Conservation (phyloP, 805 yeast species). For the Candida verbasci region DNA sequence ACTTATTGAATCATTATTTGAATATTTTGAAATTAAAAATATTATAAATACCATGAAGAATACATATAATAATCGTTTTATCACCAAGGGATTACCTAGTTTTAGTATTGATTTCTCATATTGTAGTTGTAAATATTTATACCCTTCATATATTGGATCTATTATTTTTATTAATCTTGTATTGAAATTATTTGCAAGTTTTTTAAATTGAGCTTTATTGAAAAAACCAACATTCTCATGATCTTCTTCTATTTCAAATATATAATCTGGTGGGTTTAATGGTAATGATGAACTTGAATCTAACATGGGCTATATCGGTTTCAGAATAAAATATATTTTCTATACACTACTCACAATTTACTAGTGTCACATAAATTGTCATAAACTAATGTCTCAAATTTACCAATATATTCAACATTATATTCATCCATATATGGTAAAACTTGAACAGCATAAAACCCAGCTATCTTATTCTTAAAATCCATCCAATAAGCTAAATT, state of each 20-base stretch:
- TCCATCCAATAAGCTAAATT: constrained; percentile 40
- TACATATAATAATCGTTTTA: constrained; percentile 73
- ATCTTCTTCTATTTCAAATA: constrained; percentile 36
- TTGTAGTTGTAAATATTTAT: constrained; percentile 34
- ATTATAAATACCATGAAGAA: constrained; percentile 55
- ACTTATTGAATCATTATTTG: constrained; percentile 37
- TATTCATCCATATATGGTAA: constrained; percentile 29
- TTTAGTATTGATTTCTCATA: constrained; percentile 57
- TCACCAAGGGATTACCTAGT: constrained; percentile 82
- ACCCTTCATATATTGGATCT: constrained; percentile 51
- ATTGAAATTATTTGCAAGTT: constrained; percentile 33
- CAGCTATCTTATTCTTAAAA: constrained; percentile 31
- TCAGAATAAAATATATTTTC: background rate
- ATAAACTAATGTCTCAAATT: constrained; percentile 25
- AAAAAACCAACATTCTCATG: constrained; percentile 15
- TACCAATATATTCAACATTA: constrained; percentile 14
- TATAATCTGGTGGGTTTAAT: constrained; percentile 7
- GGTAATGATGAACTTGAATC: constrained; percentile 1
- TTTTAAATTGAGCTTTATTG: constrained; percentile 34
- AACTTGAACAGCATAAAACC: constrained; percentile 36
- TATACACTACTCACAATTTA: constrained; percentile 1
- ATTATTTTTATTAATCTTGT: constrained; percentile 36
- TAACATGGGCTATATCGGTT: constrained; percentile 1
- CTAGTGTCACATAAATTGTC: constrained; percentile 11
- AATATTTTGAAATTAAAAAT: constrained; percentile 55